Evolutionary conservation across 163 green algal genomes (phyloP).

Genomic region (Scenedesmus sp.): DNA sequence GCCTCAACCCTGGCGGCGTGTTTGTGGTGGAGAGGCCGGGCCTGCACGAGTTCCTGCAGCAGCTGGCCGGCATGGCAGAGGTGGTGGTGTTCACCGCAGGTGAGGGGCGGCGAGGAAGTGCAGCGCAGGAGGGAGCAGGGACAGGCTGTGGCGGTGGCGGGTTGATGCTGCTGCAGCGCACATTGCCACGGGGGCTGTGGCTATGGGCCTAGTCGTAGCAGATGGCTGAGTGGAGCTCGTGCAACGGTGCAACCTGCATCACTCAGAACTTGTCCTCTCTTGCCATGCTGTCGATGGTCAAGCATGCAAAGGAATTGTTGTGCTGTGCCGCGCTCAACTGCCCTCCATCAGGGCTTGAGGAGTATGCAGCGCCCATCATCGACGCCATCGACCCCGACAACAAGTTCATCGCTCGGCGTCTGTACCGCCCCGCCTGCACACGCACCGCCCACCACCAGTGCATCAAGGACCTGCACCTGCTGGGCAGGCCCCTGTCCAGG

Average conservation of each 20-base stretch:
- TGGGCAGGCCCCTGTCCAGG: constrained; percentile 68
- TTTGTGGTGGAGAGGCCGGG: constrained; percentile 92
- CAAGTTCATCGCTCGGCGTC: constrained; percentile 68
- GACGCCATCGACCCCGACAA: constrained; percentile 78
- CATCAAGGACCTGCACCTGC: constrained; percentile 87
- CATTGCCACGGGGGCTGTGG: too few species aligned
- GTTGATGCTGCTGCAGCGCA: too few species aligned
- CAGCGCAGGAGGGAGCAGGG: too few species aligned
- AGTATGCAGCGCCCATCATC: constrained; percentile 91
- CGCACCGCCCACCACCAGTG: constrained; percentile 80
- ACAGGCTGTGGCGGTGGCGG: too few species aligned
- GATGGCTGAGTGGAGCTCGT: too few species aligned
- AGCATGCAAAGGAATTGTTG: neutral
- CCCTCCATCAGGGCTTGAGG: constrained; percentile 79
- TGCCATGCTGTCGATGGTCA: neutral
- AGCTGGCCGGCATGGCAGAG: constrained; percentile 77
- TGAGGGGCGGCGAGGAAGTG: constrained; percentile 37
- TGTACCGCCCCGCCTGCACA: constrained; percentile 86
- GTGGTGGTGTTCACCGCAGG: constrained; percentile 81
- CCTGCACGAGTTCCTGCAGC: constrained; percentile 84
- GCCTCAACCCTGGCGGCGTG: constrained; percentile 87
- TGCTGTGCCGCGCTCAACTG: neutral
- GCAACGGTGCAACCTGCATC: too few species aligned
- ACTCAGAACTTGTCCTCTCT: too few species aligned
- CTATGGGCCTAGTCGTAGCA: too few species aligned